Evolutionary conservation across 164 flowering plant genomes (phyloP).

Genomic region (Kalanchoe fedtschenkoi): DNA sequence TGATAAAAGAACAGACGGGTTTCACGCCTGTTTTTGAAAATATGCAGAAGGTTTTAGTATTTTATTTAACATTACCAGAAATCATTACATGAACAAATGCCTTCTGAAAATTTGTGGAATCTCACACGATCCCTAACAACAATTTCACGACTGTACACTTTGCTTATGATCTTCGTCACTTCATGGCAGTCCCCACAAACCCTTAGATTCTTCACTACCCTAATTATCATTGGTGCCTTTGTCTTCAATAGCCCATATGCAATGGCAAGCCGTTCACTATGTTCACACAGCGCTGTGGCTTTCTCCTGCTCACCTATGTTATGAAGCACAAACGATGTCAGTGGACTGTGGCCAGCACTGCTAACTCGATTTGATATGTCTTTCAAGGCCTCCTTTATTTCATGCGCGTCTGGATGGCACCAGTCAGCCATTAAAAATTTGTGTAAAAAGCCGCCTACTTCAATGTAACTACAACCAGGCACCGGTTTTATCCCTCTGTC

Average conservation of each 20-base stretch:
- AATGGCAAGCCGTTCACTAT: constrained; percentile 35
- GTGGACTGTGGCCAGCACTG: constrained; percentile 25
- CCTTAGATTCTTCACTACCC: constrained; percentile 33
- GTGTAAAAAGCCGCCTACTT: constrained; percentile 32
- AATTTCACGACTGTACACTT: constrained; percentile 31
- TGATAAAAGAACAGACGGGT: too few species aligned
- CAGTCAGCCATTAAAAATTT: constrained; percentile 33
- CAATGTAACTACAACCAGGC: constrained; percentile 40
- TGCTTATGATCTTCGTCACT: constrained; percentile 39
- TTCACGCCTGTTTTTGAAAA: too few species aligned
- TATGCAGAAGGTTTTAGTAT: neutral
- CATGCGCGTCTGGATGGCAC: constrained; percentile 29
- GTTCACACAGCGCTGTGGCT: constrained; percentile 24
- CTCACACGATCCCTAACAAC: constrained; percentile 45
- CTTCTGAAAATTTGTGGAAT: constrained; percentile 35
- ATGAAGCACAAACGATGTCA: constrained; percentile 27
- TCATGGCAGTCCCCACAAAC: constrained; percentile 35
- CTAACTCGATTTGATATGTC: constrained; percentile 23
- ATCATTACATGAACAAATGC: constrained; percentile 40
- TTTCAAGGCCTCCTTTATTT: constrained; percentile 18
- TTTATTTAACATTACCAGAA: constrained; percentile 24
- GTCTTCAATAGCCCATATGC: constrained; percentile 34
- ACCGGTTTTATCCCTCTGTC: constrained; percentile 23
- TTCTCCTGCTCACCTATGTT: constrained; percentile 32
- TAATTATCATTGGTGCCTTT: constrained; percentile 23